Conservation (phyloP, 2,329 filamentous ascomycete species). For the Cyclaneusma minus region DNA sequence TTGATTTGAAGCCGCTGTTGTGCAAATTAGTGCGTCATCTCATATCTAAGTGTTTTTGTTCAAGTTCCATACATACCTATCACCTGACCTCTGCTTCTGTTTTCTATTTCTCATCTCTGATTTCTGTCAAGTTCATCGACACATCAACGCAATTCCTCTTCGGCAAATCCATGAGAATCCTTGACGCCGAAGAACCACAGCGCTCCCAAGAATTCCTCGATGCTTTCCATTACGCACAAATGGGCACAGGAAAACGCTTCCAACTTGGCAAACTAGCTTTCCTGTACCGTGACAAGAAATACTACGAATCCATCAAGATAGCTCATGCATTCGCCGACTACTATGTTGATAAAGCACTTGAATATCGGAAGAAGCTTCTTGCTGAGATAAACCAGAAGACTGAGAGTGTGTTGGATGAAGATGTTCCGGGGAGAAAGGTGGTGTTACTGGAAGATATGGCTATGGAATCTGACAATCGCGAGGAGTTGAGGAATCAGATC, state of each 20-base stretch:
- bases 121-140: slow-evolving; percentile 34
- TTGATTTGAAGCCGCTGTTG: too few species aligned
- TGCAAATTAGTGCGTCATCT: too few species aligned
- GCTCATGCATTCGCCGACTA: slow-evolving; percentile 5
- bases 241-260: slow-evolving; percentile 9
- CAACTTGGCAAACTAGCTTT: slow-evolving; percentile 8
- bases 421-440: too few species aligned
- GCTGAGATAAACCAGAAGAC: too few species aligned
- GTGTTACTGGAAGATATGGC: too few species aligned
- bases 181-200: slow-evolving; percentile 13
- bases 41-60: too few species aligned
- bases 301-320: slow-evolving; percentile 8
- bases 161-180: slow-evolving; percentile 33
- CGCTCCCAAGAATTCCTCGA: slow-evolving; percentile 12
- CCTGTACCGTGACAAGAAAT: slow-evolving; percentile 8
- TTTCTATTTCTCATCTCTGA: slow-evolving; percentile 34
- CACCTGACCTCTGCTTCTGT: slow-evolving; percentile 37
- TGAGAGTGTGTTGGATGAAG: too few species aligned
- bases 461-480: too few species aligned
- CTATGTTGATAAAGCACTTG: slow-evolving; percentile 8
- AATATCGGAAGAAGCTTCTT: slow-evolving; percentile 6
- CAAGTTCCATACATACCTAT: too few species aligned
- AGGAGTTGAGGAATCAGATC: neutral
- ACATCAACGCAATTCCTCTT: slow-evolving; percentile 51
- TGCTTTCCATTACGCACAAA: slow-evolving; percentile 18